Evolutionary conservation across 805 yeast species (phyloP), one percentile per base, ranked within the genome.

Genomic region (Zygoascus bituminiphila): DNA sequence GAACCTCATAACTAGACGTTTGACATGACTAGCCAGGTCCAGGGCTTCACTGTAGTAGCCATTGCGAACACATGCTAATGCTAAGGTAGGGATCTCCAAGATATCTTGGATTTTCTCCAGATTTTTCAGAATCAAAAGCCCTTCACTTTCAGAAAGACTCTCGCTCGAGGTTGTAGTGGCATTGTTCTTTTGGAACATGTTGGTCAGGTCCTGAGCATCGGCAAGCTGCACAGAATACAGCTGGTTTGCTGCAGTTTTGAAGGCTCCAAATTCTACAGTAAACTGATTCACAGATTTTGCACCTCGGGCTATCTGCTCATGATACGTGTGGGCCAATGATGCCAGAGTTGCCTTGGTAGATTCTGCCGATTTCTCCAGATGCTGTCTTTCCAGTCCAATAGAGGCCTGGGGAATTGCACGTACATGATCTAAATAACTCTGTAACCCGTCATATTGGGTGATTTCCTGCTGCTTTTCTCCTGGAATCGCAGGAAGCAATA

Each of bases 31-130:
- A 10, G 88, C 83, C 12, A 91, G 76, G 62, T 91, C 95, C 31
- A 91, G 74, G 8, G 96, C 88, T 59, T 88, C 95, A 29, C 88
- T 84, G 61, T 89, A 93, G 59, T 84, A 85, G 0, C 96, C 96
- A 42, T 84, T 82, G 43, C 78, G 73, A 9, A 89, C 86, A 64
- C 97, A 87, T n/a, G 89, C 79, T 43, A 81, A 75, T 29, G 91
- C 81, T 43, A 91, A 63, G 1, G 94, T 75, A 1, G 98, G 97
- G 29, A 93, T 68, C 59, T 87, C 95, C 55, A 91, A 69, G 8
- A 89, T 74, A 57, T 86, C 95, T 51, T 83, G 75, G 9, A 89
- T 72, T 36, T 80, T 77, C 52, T 82, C 88, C 59, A 88, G 75
- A 55, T 84, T 82, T 17, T 53, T 40, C 15, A 59, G 46, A 17